Evolutionary conservation across 2,329 filamentous ascomycete species (phyloP).

Genomic region (Ophiostoma sp.): DNA sequence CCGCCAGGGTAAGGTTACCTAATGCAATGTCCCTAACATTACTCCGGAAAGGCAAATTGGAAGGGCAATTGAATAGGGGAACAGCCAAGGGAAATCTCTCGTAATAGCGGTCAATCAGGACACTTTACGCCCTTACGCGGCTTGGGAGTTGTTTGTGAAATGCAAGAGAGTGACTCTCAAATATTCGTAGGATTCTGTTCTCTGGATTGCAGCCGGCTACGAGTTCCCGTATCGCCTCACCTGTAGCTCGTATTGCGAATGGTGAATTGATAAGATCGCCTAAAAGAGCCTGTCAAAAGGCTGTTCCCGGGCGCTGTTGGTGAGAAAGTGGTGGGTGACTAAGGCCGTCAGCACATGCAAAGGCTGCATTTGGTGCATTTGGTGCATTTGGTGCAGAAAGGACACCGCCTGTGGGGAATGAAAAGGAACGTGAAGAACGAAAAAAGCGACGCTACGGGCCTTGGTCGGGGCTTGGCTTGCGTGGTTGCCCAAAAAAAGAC

Average conservation of each 20-base stretch:
- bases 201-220: too few relatives aligned
- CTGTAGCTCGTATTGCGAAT: conserved; percentile 18
- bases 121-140: neutral
- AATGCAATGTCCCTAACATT: neutral
- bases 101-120: neutral
- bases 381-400: neutral
- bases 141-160: neutral
- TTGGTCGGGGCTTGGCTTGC: conserved; percentile 12
- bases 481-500: neutral
- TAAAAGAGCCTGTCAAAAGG: neutral
- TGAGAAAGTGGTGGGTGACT: neutral
- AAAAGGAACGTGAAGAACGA: neutral
- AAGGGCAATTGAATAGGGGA: neutral
- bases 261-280: neutral
- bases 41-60: neutral
- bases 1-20: neutral
- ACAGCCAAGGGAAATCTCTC: neutral
- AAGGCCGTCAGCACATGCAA: neutral
- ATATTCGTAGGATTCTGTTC: neutral
- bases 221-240: neutral
- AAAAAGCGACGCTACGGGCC: conserved; percentile 3
- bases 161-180: neutral
- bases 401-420: neutral
- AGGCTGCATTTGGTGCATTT: neutral
- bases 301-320: neutral